A percentile compares a stretch with the other conserved stretches of the same genome.
phyloP scores from a whole-genome alignment of 176 grass and related monocot species.

The Triticum turgidum region DNA sequence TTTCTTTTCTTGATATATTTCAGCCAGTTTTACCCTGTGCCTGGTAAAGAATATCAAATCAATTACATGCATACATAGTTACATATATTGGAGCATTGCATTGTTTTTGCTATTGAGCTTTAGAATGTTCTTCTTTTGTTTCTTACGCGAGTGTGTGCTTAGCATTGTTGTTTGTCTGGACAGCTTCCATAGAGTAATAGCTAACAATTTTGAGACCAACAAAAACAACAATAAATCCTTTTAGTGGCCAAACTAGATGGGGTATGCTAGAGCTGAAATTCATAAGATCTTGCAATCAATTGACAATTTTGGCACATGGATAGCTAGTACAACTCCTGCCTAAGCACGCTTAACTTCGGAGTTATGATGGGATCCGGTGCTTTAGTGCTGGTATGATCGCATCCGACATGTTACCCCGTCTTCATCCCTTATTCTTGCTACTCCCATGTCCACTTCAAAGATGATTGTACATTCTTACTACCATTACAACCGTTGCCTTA shows the following conservation, averaged over 20 bases:
- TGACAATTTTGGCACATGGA: too few species aligned
- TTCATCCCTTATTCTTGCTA: too few species aligned
- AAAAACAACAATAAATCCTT: too few species aligned
- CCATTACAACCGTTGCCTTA: too few species aligned
- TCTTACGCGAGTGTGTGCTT: neutral
- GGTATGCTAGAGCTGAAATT: too few species aligned
- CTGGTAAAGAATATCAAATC: constrained; percentile 27
- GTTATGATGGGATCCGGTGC: constrained; percentile 43
- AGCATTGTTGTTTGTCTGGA: neutral
- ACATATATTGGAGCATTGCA: neutral
- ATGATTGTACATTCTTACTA: too few species aligned
- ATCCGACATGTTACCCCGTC: too few species aligned
- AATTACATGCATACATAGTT: constrained; percentile 18
- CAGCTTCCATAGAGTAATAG: neutral
- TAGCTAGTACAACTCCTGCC: neutral
- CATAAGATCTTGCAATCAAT: too few species aligned
- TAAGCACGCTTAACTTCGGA: constrained; percentile 52
- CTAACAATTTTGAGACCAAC: too few species aligned
- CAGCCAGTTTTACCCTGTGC: constrained; percentile 36
- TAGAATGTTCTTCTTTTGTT: neutral
- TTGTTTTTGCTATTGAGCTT: neutral
- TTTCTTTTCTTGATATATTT: constrained; percentile 20
- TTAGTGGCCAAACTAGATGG: too few species aligned
- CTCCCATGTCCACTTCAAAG: too few species aligned
- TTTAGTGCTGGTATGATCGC: constrained; percentile 7